Conservation (phyloP, 2,329 filamentous ascomycete species). For the Metarhizium robertsii region DNA sequence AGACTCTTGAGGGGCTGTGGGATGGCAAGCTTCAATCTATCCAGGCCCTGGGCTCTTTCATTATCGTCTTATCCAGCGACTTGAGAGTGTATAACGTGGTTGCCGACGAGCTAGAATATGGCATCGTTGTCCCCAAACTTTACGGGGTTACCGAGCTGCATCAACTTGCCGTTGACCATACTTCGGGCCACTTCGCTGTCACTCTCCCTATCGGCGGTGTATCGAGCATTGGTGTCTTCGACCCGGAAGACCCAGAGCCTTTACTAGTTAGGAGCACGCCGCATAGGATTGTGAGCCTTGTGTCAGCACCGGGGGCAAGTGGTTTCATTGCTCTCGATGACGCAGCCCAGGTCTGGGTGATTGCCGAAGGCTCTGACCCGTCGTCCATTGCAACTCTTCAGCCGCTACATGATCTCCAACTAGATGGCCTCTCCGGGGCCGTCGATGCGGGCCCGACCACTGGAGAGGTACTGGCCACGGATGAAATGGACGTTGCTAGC, state of each 20-base stretch:
- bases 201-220: constrained; percentile 38
- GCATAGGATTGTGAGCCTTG: constrained; percentile 54
- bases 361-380: constrained; percentile 50
- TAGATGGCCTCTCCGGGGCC: constrained; percentile 29
- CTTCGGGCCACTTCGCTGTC: constrained; percentile 57
- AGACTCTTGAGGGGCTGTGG: constrained; percentile 59
- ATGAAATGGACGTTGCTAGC: constrained; percentile 31
- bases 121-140: constrained; percentile 43
- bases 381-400: constrained; percentile 42
- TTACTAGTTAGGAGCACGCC: constrained; percentile 48
- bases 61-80: constrained; percentile 66
- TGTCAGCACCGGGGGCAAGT: constrained; percentile 52
- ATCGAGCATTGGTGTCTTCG: constrained; percentile 58
- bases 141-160: constrained; percentile 35
- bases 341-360: constrained; percentile 60
- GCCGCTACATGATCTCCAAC: constrained; percentile 43
- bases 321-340: constrained; percentile 72
- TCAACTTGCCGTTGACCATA: constrained; percentile 63
- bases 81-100: constrained; percentile 81
- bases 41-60: constrained; percentile 60
- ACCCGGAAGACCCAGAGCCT: constrained; percentile 47
- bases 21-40: constrained; percentile 57
- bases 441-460: constrained; percentile 17
- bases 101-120: constrained; percentile 62
- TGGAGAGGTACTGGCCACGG: constrained; percentile 24